phyloP scores from a whole-genome alignment of 495 filamentous ascomycete species.

The Penicillium angulare region DNA sequence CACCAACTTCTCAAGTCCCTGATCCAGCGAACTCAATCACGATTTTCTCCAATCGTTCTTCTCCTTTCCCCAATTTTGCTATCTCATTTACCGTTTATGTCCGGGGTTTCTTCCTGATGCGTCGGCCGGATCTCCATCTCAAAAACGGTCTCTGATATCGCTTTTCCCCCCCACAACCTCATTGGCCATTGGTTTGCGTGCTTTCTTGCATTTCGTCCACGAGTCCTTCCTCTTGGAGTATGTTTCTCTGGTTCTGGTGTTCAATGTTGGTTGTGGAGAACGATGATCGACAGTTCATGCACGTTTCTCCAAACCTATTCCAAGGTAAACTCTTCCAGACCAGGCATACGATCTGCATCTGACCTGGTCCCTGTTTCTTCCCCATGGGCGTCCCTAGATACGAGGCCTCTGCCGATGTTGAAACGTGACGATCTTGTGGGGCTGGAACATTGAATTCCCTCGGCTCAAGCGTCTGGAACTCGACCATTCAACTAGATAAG shows the following conservation, averaged over 20 bases:
- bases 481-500: slow-evolving; percentile 2
- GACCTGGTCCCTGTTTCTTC: background rate
- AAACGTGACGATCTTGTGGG: background rate
- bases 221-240: too few species aligned
- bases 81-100: background rate
- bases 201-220: too few species aligned
- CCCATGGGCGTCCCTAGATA: too few species aligned
- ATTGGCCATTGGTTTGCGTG: background rate
- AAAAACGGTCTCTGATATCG: background rate
- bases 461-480: background rate
- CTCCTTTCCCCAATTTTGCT: background rate
- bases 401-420: too few species aligned
- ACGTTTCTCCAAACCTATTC: background rate
- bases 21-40: background rate
- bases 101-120: background rate
- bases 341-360: background rate
- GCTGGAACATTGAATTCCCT: slow-evolving; percentile 3
- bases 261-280: slow-evolving; percentile 1
- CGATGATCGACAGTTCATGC: slow-evolving; percentile 1
- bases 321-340: background rate
- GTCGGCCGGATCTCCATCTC: background rate
- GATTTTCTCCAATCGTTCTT: background rate
- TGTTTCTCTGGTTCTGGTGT: background rate
- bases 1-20: slow-evolving; percentile 6
- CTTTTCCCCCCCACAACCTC: background rate